A percentile compares a stretch with the other conserved stretches of the same genome.
These are phyloP conservation scores for Penstemon davidsonii DNA, from an alignment of 257 asterid species.

Conservation along the genomic window DNA sequence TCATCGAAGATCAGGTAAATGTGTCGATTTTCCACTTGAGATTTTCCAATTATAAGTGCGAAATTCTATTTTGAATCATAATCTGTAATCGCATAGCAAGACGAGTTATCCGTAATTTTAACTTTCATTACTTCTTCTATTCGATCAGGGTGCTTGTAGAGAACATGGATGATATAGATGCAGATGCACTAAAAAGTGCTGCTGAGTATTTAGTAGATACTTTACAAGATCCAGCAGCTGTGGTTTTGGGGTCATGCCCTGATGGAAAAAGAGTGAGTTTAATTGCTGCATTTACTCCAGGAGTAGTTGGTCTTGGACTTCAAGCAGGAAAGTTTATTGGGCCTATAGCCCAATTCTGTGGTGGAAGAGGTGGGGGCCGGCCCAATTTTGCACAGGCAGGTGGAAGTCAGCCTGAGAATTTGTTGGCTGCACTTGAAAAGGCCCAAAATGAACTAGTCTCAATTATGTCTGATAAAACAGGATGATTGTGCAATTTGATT, in stretches of 20 bases:
- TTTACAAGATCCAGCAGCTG: slow-evolving; percentile 83
- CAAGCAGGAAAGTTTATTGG: slow-evolving; percentile 90
- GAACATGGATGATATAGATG: slow-evolving; percentile 83
- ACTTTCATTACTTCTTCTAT: neutral
- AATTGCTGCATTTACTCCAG: slow-evolving; percentile 76
- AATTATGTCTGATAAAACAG: slow-evolving; percentile 44
- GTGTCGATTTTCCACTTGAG: neutral
- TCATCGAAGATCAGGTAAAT: slow-evolving; percentile 57
- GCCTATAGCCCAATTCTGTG: slow-evolving; percentile 78
- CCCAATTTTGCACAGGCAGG: slow-evolving; percentile 96
- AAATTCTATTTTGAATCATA: neutral
- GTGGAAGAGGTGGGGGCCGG: slow-evolving; percentile 95
- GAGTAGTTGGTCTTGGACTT: slow-evolving; percentile 72
- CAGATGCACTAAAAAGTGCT: slow-evolving; percentile 76
- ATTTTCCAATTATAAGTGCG: neutral
- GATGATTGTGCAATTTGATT: neutral
- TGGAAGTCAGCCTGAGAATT: slow-evolving; percentile 80
- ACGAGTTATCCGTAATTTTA: neutral
- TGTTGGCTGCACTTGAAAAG: slow-evolving; percentile 66
- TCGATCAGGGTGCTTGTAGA: slow-evolving; percentile 66
- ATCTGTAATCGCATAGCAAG: neutral
- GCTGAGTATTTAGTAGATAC: slow-evolving; percentile 66
- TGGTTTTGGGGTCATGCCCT: slow-evolving; percentile 80
- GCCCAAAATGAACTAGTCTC: slow-evolving; percentile 69
- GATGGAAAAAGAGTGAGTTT: slow-evolving; percentile 77